Conservation (phyloP, 208 protist genomes). For the Naegleria fowleri region DNA sequence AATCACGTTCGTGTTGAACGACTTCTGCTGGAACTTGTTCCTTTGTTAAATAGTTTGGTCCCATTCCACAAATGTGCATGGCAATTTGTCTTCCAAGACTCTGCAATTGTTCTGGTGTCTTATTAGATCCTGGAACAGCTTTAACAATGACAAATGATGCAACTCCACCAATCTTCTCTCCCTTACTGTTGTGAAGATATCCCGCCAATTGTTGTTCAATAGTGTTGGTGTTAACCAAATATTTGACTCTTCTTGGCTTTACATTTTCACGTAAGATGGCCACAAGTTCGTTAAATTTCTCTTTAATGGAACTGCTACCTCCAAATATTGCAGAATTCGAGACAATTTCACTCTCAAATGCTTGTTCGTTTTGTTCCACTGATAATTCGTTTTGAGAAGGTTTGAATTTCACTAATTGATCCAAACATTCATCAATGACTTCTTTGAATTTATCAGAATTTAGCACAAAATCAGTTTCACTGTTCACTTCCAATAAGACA, state of each 20-base stretch:
- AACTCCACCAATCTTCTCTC: neutral
- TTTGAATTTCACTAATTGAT: neutral
- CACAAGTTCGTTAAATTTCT: neutral
- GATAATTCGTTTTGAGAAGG: neutral
- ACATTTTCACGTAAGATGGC: neutral
- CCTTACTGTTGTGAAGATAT: neutral
- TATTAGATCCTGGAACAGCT: neutral
- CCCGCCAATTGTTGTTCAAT: neutral
- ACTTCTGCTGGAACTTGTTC: slow-evolving; percentile 8
- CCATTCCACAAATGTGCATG: slow-evolving; percentile 27
- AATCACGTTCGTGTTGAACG: neutral
- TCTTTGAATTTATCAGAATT: slow-evolving; percentile 33
- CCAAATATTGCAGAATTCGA: neutral
- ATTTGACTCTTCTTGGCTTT: neutral
- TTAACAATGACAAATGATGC: neutral
- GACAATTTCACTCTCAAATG: neutral
- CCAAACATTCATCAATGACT: neutral
- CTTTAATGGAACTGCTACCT: no score
- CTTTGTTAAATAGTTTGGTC: neutral
- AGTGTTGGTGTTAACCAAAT: neutral
- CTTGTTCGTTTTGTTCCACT: neutral
- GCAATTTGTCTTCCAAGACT: neutral
- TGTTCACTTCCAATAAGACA: slow-evolving; percentile 65
- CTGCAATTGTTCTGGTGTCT: neutral
- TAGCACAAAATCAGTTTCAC: slow-evolving; percentile 79